These are phyloP conservation scores for Xanthoconium separans DNA, from an alignment of 1,284 basidiomycete species.

Conservation along the genomic window DNA sequence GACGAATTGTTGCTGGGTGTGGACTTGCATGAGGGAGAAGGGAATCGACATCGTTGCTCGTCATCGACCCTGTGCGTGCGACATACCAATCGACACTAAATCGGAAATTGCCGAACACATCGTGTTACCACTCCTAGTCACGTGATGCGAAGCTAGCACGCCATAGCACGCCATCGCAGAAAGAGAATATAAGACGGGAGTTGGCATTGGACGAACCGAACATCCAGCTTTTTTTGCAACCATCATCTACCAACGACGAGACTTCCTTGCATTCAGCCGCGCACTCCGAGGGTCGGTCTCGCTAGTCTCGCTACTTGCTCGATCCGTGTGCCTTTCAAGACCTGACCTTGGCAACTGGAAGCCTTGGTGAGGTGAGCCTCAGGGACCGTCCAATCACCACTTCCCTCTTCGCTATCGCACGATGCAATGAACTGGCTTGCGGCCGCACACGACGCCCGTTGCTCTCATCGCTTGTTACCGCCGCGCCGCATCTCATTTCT, in stretches of 20 bases:
- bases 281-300: not conserved
- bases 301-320: not conserved
- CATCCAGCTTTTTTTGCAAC: no score
- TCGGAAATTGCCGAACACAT: not conserved
- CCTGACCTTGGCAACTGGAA: not conserved
- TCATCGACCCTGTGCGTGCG: no score
- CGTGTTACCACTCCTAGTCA: conserved; percentile 5
- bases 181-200: conserved; percentile 19
- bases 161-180: conserved; percentile 27
- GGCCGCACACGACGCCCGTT: not conserved
- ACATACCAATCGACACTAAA: no score
- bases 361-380: not conserved
- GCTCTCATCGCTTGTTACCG: not conserved
- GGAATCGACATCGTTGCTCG: no score
- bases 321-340: not conserved
- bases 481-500: no score
- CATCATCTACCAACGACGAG: no score
- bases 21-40: no score
- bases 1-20: not conserved
- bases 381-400: not conserved
- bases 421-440: not conserved
- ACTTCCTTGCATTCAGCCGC: not conserved
- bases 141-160: conserved; percentile 36
- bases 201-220: no score
- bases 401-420: not conserved